Conservation (phyloP, 129 eudicot genomes). For the Helichrysum umbraculigerum region DNA sequence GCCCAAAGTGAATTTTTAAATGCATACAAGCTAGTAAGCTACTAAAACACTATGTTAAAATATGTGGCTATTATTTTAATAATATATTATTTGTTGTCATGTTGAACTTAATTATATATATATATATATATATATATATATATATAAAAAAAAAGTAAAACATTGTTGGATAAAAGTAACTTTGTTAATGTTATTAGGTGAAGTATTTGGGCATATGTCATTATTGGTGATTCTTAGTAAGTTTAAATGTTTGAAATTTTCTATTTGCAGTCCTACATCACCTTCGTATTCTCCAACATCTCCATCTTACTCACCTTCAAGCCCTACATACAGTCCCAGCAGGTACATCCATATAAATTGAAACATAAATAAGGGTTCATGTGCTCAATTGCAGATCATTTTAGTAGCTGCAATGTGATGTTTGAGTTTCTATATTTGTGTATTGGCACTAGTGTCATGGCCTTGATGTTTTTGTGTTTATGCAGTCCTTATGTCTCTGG, state of each 20-base stretch:
- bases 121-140: too few relatives aligned
- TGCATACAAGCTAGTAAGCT: too few relatives aligned
- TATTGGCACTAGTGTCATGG: too few relatives aligned
- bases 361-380: background rate
- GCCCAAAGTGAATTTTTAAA: too few relatives aligned
- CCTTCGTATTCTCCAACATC: conserved; percentile 98
- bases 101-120: too few relatives aligned
- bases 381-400: background rate
- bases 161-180: too few relatives aligned
- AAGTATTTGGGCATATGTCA: background rate
- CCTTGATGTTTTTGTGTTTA: conserved; percentile 4
- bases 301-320: conserved; percentile 95
- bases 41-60: too few relatives aligned
- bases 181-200: too few relatives aligned
- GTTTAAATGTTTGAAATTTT: conserved; percentile 1
- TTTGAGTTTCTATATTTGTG: background rate
- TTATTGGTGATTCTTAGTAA: background rate
- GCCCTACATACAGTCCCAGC: conserved; percentile 92
- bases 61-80: too few relatives aligned
- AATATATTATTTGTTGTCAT: too few relatives aligned
- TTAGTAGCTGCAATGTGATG: background rate
- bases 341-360: conserved; percentile 45
- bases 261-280: conserved; percentile 81
- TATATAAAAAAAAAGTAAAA: too few relatives aligned
- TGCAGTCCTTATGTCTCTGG: conserved; percentile 77